Evolutionary conservation across 495 filamentous ascomycete species (phyloP), one percentile per base, ranked within the genome.

Genomic region (Penicillium chermesinum): DNA sequence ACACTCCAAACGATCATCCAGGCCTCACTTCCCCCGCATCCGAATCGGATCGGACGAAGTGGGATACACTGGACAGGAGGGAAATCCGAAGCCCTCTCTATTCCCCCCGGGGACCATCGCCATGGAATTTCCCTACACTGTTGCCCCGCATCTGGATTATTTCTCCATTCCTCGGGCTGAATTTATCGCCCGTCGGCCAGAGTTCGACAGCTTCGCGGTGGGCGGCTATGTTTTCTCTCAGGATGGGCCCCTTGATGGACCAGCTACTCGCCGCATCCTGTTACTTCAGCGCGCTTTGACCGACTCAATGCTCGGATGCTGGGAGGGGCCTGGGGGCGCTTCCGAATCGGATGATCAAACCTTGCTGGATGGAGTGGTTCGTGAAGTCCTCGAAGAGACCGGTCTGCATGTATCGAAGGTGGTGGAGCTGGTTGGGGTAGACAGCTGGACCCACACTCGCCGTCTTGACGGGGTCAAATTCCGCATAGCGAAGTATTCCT

Each of bases 271-370:
- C 19, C 61, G 64, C 7, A 58, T 80, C 38, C 69, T 85, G 17
- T 67, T 85, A 22, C 63, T 84, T 10, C 78, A 78, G 41, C 78
- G 79, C 32, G 57, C 73, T 15, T 30, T 50, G 32, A 70, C 77
- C 7, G 55, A 61, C 41, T 67, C 69, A 1, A 77, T 70, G 54
- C 70, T 72, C 0, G 61, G 68, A 12, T 58, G 55, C 48, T 83
- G 82, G 82, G 82, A 86, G 49, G 60, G 77, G 1, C 81, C 81
- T 1, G 80, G 82, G 1, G 82, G 82, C 3, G 62, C 67, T 9
- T 55, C 56, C 27, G 80, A 84, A 18, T 42, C 53, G 1, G 46
- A 59, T 13, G 78, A 83, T 41, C 50, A 56, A 9, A 81, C 74
- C 0, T 59, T 86, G 13, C 65, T 85, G 0, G 72, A 78, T 38